These are phyloP conservation scores for Fusarium lyarnte DNA, from an alignment of 2,329 filamentous ascomycete genomes.

Conservation along the genomic window DNA sequence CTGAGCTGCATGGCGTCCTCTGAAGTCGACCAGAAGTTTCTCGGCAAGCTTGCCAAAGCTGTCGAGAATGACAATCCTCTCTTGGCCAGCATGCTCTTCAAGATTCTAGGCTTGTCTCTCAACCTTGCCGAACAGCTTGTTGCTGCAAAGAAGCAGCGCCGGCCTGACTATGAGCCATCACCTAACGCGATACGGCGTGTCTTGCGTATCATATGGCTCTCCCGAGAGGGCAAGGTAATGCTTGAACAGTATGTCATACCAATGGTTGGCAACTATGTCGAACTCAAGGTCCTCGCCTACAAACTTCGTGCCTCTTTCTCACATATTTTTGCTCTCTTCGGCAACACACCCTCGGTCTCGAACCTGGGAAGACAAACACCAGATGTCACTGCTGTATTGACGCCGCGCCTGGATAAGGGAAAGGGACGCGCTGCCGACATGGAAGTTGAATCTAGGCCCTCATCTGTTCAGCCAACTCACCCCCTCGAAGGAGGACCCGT, in stretches of 20 bases:
- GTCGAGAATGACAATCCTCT: slow-evolving; percentile 81
- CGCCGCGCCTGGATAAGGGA: slow-evolving; percentile 55
- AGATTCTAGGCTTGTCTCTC: slow-evolving; percentile 89
- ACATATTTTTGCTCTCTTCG: slow-evolving; percentile 95
- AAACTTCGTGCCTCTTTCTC: slow-evolving; percentile 95
- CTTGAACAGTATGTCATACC: slow-evolving; percentile 89
- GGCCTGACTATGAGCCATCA: slow-evolving; percentile 80
- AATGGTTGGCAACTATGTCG: slow-evolving; percentile 79
- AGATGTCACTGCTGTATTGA: slow-evolving; percentile 53
- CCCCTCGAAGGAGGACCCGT: slow-evolving; percentile 68
- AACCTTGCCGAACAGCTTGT: slow-evolving; percentile 86
- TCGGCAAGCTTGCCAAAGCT: slow-evolving; percentile 85
- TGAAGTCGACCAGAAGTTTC: slow-evolving; percentile 96
- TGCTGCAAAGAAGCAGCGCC: slow-evolving; percentile 82
- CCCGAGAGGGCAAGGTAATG: slow-evolving; percentile 88
- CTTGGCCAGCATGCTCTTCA: slow-evolving; percentile 85
- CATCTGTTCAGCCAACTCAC: slow-evolving; percentile 60
- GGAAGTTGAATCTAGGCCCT: slow-evolving; percentile 52
- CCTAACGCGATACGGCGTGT: slow-evolving; percentile 86
- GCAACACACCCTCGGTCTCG: slow-evolving; percentile 85
- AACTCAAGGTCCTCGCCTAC: slow-evolving; percentile 88
- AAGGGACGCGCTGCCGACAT: slow-evolving; percentile 59
- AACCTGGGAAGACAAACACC: slow-evolving; percentile 64
- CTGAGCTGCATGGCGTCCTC: slow-evolving; percentile 83
- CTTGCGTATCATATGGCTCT: slow-evolving; percentile 92